Base-by-base conservation (phyloP, 2,329 filamentous ascomycete species). In the Verruconis gallopava region DNA sequence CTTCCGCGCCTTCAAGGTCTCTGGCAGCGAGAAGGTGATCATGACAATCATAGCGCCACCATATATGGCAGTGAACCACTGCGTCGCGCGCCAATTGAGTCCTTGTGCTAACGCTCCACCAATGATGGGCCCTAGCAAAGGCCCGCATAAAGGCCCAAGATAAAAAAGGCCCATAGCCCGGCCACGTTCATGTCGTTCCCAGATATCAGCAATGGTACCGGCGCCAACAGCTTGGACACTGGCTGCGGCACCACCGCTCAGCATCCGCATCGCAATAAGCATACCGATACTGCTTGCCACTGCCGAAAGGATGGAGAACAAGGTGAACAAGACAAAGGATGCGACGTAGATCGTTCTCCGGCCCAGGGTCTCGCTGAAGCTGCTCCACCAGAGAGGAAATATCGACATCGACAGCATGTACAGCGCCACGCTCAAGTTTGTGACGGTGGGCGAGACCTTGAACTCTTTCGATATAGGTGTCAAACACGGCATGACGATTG, bases 401-500 rank as follows among this genome's bases (percentile, higher is more conserved):
- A 63, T 61, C 5, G 53, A 50, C 60, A 63, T 63, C 43, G 53
- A 51, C 5, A 63, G 54, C 60, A 63, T 62, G 44, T 62, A 63
- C 12, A 63, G 54, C 1, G 59, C 58, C 13, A 62, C 60, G 22
- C 49, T 55, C 52, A 63, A 55, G 39, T 63, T 63, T n/a, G 60
- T 53, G 3, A 61, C 49, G 1, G 57, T 55, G 11, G 53, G 39
- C 1, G 51, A 53, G 4, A 59, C 49, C n/a, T 53, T 33, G 22
- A 62, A 57, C 1, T 53, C 53, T 9, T 46, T 45, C 3, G 53
- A 49, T 11, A 63, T 59, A 9, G 60, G 56, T 15, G 53, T 52
- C 17, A 63, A 48, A 2, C 55, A 56, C 4, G 60, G 85, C 51
- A 89, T 80, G 44, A 94, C 77, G 42, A 94, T 86, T 2, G 81